Conservation (phyloP, 768 basidiomycete genomes). For the Crassisporium funariophilum region DNA sequence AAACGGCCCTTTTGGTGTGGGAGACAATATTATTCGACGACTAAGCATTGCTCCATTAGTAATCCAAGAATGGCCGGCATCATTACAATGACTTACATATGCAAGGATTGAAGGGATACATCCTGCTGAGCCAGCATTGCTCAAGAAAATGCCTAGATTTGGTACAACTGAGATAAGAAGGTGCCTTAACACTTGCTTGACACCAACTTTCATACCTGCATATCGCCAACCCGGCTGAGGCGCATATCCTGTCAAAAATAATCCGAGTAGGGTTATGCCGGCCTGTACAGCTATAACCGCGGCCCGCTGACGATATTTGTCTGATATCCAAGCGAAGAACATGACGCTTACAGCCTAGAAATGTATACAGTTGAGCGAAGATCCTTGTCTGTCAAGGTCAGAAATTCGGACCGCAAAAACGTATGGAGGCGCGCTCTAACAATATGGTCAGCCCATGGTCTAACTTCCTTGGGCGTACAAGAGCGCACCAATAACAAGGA, state of each 20-base stretch:
- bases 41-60: constrained; percentile 24
- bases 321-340: constrained; percentile 49
- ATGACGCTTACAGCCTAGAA: constrained; percentile 40
- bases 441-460: neutral
- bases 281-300: constrained; percentile 45
- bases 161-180: constrained; percentile 3
- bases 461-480: neutral
- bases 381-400: constrained; percentile 5
- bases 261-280: constrained; percentile 41
- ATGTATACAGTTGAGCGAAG: constrained; percentile 8
- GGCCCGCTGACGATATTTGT: constrained; percentile 44
- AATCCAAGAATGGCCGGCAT: constrained; percentile 6
- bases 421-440: constrained; percentile 51
- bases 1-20: constrained; percentile 50
- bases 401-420: constrained; percentile 42
- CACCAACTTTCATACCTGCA: constrained; percentile 31
- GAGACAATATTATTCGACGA: constrained; percentile 52
- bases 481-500: constrained; percentile 43
- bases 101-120: constrained; percentile 50
- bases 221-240: constrained; percentile 40
- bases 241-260: constrained; percentile 42
- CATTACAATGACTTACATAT: constrained; percentile 39
- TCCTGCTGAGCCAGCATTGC: constrained; percentile 46
- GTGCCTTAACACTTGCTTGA: neutral
- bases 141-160: constrained; percentile 45